Evolutionary conservation across 257 asterid genomes (phyloP), one percentile per base, ranked within the genome.

Genomic region (Oldenlandia corymbosa): DNA sequence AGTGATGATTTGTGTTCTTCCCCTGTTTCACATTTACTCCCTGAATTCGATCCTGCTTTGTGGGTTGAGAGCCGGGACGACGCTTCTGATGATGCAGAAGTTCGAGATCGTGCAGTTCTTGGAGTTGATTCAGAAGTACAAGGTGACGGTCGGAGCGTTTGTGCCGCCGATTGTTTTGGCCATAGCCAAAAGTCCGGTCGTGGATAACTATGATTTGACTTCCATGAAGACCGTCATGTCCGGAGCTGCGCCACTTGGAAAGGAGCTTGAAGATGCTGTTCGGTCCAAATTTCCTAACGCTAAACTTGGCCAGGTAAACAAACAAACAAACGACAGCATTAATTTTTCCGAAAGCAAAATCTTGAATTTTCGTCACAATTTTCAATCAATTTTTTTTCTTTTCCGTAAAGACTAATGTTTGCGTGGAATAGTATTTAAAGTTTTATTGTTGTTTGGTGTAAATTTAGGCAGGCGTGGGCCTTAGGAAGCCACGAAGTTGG

Each of bases 221-320:
- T 82, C 99, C 0, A 75, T 89, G 2, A 73, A 92, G 76, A 83
- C 85, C 54, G 97, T 92, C 28, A 79, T 89, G 93, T 92, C 99
- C 0, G 99, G 99, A 57, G 99, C 97, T 39, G 99, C 97, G n/a
- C 99, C 99, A 8, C 82, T 92, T 0, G 99, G 99, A 1, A 87
- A 85, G 83, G 99, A 92, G 76, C 81, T 92, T 42, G 96, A 92
- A 81, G 99, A 92, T 49, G 86, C 96, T 1, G 96, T 84, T 0
- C 67, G 96, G 26, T 49, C 57, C 5, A 92, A 89, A 71, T 85
- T 92, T 55, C 91, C 96, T 1, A 87, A 85, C 18, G 91, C 99
- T 1, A 87, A 76, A 58, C 91, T 92, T 55, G 99, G 97, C 0
- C 99, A 92, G 88, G 99, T 92, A 76, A 56, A 24, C 43, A 20